Evolutionary conservation across 2,329 filamentous ascomycete species (phyloP), one percentile per base, ranked within the genome.

Genomic region (Fusarium kyushuense): DNA sequence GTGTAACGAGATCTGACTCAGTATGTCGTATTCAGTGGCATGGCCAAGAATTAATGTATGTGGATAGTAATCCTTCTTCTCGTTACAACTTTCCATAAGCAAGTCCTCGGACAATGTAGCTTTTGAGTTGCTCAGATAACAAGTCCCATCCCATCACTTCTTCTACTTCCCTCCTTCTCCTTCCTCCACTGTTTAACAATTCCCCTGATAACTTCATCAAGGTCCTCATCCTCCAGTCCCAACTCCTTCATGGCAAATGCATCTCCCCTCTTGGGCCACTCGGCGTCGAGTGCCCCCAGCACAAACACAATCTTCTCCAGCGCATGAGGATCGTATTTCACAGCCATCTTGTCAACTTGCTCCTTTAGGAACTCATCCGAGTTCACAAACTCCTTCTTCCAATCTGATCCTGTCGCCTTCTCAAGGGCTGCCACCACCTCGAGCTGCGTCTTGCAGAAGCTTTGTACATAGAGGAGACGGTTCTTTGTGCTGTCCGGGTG

Each of bases 401-500:
- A 79, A 58, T 83, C 81, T 17, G 69, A 63, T 0, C 81, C 83
- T 1, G 84, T 85, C 1, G 79, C 78, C 45, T 83, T 81, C 76
- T 90, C 86, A 4, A 87, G 77, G 0, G 80, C 76, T 2, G 77
- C 83, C 4, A 86, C 60, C 4, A 86, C 69, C 58, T 82, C 78
- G 23, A 79, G 79, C 72, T 88, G 86, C 2, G 84, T 83, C 27
- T 81, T 79, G 19, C 77, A 76, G 58, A 84, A 80, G 54, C 82
- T 82, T 30, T 84, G 76, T 10, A 87, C 76, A 58, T 80, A 81
- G 1, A 89, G 75, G 7, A 77, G 72, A 7, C 80, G 77, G 73
- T 90, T 89, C 69, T 79, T 80, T 2, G 86, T 88, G 67, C 82
- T 78, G 6, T 83, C 81, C 0, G 79, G 81, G n/a, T 85, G 78